Evolutionary conservation across 2,329 filamentous ascomycete species (phyloP), one percentile per base, ranked within the genome.

Genomic region (Diaporthe sp.): DNA sequence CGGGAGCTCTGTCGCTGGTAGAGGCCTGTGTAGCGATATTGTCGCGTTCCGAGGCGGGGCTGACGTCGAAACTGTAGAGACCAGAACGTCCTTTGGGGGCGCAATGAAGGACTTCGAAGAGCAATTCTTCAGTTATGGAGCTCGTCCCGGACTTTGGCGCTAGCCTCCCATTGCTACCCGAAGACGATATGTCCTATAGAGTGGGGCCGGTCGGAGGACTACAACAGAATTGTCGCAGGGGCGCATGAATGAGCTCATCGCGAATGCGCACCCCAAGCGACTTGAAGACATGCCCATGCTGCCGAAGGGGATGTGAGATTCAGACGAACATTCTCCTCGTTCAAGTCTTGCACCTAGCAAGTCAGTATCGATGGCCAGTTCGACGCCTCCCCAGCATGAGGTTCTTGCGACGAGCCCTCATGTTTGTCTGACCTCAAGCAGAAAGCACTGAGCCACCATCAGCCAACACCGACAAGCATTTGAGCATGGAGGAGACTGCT

Each of bases 21-120:
- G 74, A 55, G 74, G 74, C 7, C 54, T 76, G 60, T 76, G 74
- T 30, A 76, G 74, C 40, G 68, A 76, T 15, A 76, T 76, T 19
- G 42, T 40, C 45, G 67, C 72, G n/a, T 76, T 76, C 28, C 58
- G 68, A n/a, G 45, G 12, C 42, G 72, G 57, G 22, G 74, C 68
- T 13, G n/a, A 69, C 7, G 38, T 76, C 15, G 74, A 76, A 64
- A 71, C 68, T 9, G n/a, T 69, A 28, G 67, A 76, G n/a, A 50
- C 72, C 2, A 60, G 30, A 40, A 30, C 7, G 30, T 54, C 47
- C 25, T 76, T 72, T 64, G 72, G 72, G 47, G 74, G 74, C 3
- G 33, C 25, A n/a, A 55, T 76, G 72, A 42, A 7, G 17, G 52
- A 38, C 12, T 68, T 76, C 17, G 74, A 74, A 60, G 72, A 74